A percentile compares a stretch with the other conserved stretches of the same genome.
Evolutionary conservation across 1,284 basidiomycete genomes (phyloP).

Genomic region (Ceratorhiza oryzae-sativae): DNA sequence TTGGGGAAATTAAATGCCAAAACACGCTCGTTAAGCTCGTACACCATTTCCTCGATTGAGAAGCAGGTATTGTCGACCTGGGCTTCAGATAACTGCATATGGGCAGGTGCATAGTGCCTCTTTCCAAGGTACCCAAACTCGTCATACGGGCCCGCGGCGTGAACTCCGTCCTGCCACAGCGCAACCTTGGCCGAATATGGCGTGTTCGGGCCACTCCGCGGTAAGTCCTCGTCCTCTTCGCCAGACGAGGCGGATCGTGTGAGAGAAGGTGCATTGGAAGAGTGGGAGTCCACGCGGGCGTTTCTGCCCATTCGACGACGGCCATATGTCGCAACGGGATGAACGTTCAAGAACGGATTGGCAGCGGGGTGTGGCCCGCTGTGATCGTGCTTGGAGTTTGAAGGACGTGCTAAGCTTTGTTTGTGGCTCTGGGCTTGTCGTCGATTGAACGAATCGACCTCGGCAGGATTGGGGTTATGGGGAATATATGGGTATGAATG

Average conservation of each 20-base stretch:
- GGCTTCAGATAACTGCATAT: not conserved
- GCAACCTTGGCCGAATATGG: conserved; percentile 23
- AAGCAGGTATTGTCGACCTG: conserved; percentile 4
- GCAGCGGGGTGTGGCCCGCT: not conserved
- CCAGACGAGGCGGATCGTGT: conserved; percentile 41
- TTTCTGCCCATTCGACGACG: conserved; percentile 8
- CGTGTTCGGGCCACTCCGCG: not conserved
- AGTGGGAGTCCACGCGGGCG: conserved; percentile 10
- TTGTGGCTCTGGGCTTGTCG: not conserved
- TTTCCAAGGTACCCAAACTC: not conserved
- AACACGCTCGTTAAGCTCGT: conserved; percentile 18
- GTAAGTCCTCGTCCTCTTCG: conserved; percentile 37
- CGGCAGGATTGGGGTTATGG: conserved; percentile 1
- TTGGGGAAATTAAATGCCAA: conserved; percentile 24
- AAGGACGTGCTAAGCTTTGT: not conserved
- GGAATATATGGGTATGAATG: conserved; percentile 3
- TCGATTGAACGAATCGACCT: conserved; percentile 1
- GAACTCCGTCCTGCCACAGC: conserved; percentile 22
- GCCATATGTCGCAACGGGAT: not conserved
- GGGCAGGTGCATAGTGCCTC: not conserved
- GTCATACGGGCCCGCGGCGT: not conserved
- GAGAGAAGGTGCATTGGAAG: conserved; percentile 19
- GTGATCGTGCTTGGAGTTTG: conserved; percentile 4
- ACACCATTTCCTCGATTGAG: conserved; percentile 25
- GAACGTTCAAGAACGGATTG: conserved; percentile 25